Percentiles rank a stretch among this genome's conserved stretches.
phyloP scores from a whole-genome alignment of 768 basidiomycete genomes.

The Paxillus involutus region DNA sequence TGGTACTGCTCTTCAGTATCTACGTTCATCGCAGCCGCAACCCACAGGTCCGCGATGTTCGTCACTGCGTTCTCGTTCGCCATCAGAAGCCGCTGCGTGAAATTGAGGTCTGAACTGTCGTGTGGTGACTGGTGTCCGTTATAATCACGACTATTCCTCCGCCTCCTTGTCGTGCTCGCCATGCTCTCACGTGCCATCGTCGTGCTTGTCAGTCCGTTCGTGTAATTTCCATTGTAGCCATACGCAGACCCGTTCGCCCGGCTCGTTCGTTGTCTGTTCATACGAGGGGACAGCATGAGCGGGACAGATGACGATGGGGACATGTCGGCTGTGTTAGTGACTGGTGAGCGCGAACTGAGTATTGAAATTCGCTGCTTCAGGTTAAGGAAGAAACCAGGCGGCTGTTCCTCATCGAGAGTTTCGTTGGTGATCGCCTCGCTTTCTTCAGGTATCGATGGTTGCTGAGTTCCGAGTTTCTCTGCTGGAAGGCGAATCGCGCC shows the following conservation, averaged over 20 bases:
- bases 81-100: conserved; percentile 84
- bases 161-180: conserved; percentile 48
- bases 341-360: conserved; percentile 55
- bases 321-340: conserved; percentile 33
- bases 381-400: conserved; percentile 35
- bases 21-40: conserved; percentile 93
- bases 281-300: conserved; percentile 39
- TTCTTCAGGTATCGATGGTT: conserved; percentile 68
- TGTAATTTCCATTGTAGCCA: conserved; percentile 63
- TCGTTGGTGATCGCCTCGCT: conserved; percentile 49
- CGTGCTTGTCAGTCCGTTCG: conserved; percentile 53
- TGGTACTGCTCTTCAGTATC: conserved; percentile 84
- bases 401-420: conserved; percentile 42
- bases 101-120: conserved; percentile 64
- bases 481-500: conserved; percentile 79
- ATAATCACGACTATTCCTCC: conserved; percentile 45
- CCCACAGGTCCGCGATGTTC: conserved; percentile 95
- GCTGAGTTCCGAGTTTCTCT: conserved; percentile 59
- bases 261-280: conserved; percentile 50
- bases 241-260: conserved; percentile 77
- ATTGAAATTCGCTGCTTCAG: conserved; percentile 55
- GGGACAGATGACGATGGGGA: conserved; percentile 43
- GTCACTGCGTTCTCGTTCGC: conserved; percentile 96
- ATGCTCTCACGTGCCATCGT: conserved; percentile 53
- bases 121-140: conserved; percentile 43